A percentile compares a stretch with the other conserved stretches of the same genome.
These are phyloP conservation scores for Pyracantha coccinea DNA, from an alignment of 331 rosid species.

Conservation along the genomic window DNA sequence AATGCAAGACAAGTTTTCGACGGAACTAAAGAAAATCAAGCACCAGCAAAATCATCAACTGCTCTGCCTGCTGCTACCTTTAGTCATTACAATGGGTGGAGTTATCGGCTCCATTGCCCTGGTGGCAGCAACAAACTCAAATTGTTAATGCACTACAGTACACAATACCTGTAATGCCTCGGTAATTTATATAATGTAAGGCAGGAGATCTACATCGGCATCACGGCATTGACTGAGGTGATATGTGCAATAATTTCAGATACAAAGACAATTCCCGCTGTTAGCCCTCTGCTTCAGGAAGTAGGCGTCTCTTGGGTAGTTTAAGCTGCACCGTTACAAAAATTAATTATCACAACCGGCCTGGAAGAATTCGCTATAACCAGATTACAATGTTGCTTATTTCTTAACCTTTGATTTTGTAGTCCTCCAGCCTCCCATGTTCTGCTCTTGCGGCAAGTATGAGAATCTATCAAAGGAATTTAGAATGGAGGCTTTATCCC, in stretches of 20 bases:
- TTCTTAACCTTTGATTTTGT: conserved; percentile 60
- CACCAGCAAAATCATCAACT: no score
- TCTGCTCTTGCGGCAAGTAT: conserved; percentile 18
- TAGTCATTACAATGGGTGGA: no score
- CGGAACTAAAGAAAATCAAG: no score
- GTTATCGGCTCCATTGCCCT: no score
- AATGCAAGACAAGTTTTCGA: no score
- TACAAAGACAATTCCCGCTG: neutral
- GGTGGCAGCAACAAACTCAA: no score
- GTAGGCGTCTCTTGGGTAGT: conserved; percentile 25
- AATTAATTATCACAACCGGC: conserved; percentile 9
- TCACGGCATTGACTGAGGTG: neutral
- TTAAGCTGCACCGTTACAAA: conserved; percentile 40
- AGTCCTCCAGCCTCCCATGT: conserved; percentile 50
- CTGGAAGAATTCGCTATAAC: conserved; percentile 6
- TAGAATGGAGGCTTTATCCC: conserved; percentile 18
- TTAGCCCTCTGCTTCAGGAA: conserved; percentile 13
- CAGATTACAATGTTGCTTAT: neutral
- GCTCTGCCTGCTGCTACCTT: no score
- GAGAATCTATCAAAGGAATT: conserved; percentile 50
- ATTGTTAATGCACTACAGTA: neutral
- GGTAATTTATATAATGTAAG: neutral
- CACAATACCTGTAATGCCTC: neutral
- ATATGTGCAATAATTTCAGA: neutral
- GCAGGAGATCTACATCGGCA: neutral